Evolutionary conservation across 164 flowering plant genomes (phyloP).

Genomic region (Dillenia turbinata): DNA sequence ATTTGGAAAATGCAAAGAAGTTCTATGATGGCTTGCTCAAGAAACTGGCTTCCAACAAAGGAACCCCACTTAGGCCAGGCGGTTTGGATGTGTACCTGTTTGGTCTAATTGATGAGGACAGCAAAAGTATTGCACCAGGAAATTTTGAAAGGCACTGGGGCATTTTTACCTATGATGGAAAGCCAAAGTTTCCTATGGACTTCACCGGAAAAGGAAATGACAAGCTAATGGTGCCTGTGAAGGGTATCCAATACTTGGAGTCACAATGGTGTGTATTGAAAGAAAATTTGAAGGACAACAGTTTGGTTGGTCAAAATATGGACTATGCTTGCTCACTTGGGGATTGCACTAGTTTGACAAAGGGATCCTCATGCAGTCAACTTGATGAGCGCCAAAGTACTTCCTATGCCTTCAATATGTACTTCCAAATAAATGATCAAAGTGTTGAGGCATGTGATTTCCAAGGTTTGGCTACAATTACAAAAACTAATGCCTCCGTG

Average conservation of each 20-base stretch:
- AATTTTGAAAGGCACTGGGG: constrained; percentile 96
- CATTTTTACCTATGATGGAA: constrained; percentile 68
- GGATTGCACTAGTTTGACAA: constrained; percentile 70
- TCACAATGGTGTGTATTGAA: constrained; percentile 64
- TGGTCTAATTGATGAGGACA: constrained; percentile 71
- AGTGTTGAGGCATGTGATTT: constrained; percentile 63
- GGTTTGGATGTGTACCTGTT: constrained; percentile 69
- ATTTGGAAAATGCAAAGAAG: constrained; percentile 34
- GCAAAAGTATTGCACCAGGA: constrained; percentile 80
- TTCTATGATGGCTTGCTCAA: constrained; percentile 79
- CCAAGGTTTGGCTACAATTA: constrained; percentile 56
- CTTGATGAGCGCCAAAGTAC: constrained; percentile 46
- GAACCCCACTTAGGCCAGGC: constrained; percentile 77
- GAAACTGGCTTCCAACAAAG: constrained; percentile 51
- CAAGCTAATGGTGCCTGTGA: constrained; percentile 42
- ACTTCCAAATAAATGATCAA: constrained; percentile 68
- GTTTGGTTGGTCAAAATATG: constrained; percentile 27
- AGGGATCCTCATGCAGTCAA: constrained; percentile 56
- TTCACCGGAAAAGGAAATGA: constrained; percentile 56
- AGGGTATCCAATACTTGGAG: constrained; percentile 56
- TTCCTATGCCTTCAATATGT: constrained; percentile 85
- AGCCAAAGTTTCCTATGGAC: constrained; percentile 75
- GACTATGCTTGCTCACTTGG: constrained; percentile 59
- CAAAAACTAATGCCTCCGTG: constrained; percentile 35
- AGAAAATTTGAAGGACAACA: constrained; percentile 19